Evolutionary conservation across 2,329 filamentous ascomycete genomes (phyloP).

Genomic region (Nothomitra cinnamomea): DNA sequence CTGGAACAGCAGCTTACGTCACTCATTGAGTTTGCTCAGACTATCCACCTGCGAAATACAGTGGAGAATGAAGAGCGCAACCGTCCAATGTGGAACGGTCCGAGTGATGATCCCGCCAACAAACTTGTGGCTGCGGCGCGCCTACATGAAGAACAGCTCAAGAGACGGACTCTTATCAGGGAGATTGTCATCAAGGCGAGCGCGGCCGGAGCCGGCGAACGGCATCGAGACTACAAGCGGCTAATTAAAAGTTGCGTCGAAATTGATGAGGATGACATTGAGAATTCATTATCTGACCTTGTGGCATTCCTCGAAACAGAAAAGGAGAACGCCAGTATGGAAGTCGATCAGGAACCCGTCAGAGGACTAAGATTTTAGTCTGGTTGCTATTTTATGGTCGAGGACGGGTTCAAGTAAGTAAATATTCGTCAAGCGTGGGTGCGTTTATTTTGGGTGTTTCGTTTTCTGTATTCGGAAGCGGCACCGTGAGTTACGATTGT

Average conservation of each 20-base stretch:
- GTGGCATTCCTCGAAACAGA: conserved; percentile 11
- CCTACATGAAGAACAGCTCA: conserved; percentile 6
- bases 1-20: conserved; percentile 23
- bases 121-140: conserved; percentile 4
- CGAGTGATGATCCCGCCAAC: conserved; percentile 6
- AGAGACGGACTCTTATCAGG: conserved; percentile 6
- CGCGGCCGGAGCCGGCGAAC: conserved; percentile 11
- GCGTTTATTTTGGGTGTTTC: no score
- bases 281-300: conserved; percentile 10
- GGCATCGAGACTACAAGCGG: conserved; percentile 10
- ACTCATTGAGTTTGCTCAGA: conserved; percentile 27
- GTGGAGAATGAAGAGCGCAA: conserved; percentile 14
- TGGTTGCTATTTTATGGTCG: neutral
- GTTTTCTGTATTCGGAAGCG: no score
- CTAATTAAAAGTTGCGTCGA: conserved; percentile 10
- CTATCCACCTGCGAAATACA: conserved; percentile 18
- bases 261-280: conserved; percentile 9
- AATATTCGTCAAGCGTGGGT: no score
- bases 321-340: neutral
- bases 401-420: neutral
- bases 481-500: no score
- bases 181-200: conserved; percentile 10
- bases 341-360: neutral
- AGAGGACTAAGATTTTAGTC: neutral
- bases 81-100: neutral